These are phyloP conservation scores for Ceratobasidium sp. DNA, from an alignment of 1,284 basidiomycete genomes.

Conservation along the genomic window DNA sequence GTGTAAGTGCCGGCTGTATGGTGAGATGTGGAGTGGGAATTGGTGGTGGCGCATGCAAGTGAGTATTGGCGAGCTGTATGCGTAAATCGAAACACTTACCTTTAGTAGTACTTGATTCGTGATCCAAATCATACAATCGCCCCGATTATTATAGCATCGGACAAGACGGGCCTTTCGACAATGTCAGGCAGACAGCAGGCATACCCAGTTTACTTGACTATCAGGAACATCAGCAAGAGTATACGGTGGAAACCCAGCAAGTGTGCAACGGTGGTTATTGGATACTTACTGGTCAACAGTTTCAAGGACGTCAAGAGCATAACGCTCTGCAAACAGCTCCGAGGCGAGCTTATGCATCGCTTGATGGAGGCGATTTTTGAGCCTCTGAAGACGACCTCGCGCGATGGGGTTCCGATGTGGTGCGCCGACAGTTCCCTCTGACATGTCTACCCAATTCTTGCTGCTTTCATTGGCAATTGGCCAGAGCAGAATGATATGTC, in stretches of 20 bases:
- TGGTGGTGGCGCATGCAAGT: slow-evolving; percentile 44
- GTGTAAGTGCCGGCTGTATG: slow-evolving; percentile 6
- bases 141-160: slow-evolving; percentile 42
- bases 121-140: slow-evolving; percentile 34
- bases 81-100: neutral
- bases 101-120: neutral
- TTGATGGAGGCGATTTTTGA: slow-evolving; percentile 45
- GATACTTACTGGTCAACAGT: slow-evolving; percentile 39
- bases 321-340: neutral
- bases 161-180: slow-evolving; percentile 40
- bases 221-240: slow-evolving; percentile 13
- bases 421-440: slow-evolving; percentile 44
- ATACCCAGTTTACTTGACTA: slow-evolving; percentile 28
- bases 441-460: slow-evolving; percentile 44
- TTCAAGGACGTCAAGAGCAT: slow-evolving; percentile 13
- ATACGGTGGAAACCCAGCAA: slow-evolving; percentile 28
- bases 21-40: slow-evolving; percentile 41
- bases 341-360: slow-evolving; percentile 45
- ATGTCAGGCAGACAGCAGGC: slow-evolving; percentile 40
- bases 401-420: slow-evolving; percentile 30
- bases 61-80: neutral
- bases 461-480: slow-evolving; percentile 46
- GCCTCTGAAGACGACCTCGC: slow-evolving; percentile 42
- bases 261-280: slow-evolving; percentile 37
- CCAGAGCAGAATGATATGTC: slow-evolving; percentile 46